Evolutionary conservation across 1,284 basidiomycete species (phyloP), one percentile per base, ranked within the genome.

Genomic region (Pisolithus thermaeus): DNA sequence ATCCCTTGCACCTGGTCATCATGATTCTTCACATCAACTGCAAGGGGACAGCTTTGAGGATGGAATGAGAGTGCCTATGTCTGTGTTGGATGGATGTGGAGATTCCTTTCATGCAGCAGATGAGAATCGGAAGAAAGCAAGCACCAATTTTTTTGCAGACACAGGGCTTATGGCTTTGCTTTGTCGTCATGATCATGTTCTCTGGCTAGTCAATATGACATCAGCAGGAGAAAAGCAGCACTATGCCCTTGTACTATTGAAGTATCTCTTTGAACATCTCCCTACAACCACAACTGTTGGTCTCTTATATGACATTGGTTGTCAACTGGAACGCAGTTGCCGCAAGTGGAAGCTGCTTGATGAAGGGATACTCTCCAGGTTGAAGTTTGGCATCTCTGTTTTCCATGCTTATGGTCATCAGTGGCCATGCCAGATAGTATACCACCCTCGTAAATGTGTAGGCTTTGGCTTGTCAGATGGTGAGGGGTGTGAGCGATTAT

Each of bases 401-500:
- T n/a, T 37, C 41, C 28, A 54, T 52, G 42, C 22, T 4, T 40
- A 35, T 42, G 18, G 32, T 3, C 35, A 42, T 42, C 44, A 42
- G 14, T 42, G 40, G 40, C 20, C 40, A 22, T 42, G 44, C 28
- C 35, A 35, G 35, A 20, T 32, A 30, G 25, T 46, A 46, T 37
- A 37, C 16, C 28, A 32, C 42, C 11, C 44, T 3, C 44, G 3
- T 32, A 42, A 42, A 25, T 42, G 40, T 25, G 14, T 28, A 23
- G 41, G 51, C 44, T 52, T 54, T 11, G 35, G 58, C 1, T 28
- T 46, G 11, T 47, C 45, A 18, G 38, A 52, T 60, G 70, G 69
- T 7, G 69, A 71, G 54, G 69, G 70, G 6, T 67, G 65, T 53
- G 67, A 72, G 49, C 41, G 61, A 7, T 60, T 71, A 44, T 72